A percentile compares a stretch with the other conserved stretches of the same genome.
These are phyloP conservation scores for Glutinoglossum americanum DNA, from an alignment of 495 filamentous ascomycete species.

Conservation along the genomic window DNA sequence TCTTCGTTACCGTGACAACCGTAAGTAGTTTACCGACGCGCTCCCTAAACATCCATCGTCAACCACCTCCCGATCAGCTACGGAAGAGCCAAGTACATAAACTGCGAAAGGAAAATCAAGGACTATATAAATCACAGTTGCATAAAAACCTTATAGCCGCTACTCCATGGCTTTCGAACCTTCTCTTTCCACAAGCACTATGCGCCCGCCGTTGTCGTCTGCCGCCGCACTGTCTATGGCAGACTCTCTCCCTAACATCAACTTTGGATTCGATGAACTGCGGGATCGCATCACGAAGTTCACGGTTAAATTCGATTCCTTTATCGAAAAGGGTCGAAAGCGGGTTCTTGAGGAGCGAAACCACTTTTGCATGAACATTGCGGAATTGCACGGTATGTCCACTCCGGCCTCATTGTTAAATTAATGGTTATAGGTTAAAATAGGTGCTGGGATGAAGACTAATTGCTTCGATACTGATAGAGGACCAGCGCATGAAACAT, in stretches of 20 bases:
- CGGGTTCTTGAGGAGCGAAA: constrained; percentile 82
- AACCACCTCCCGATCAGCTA: not conserved
- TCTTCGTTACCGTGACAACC: constrained; percentile 15
- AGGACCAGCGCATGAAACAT: constrained; percentile 75
- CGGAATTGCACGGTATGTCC: constrained; percentile 62
- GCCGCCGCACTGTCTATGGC: constrained; percentile 42
- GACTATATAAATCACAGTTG: not conserved
- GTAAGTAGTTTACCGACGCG: constrained; percentile 1
- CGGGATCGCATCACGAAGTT: constrained; percentile 90
- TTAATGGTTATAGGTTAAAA: not conserved
- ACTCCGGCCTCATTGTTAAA: constrained; percentile 1
- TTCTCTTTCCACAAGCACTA: constrained; percentile 48
- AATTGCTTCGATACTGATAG: constrained; percentile 12
- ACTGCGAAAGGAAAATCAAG: not conserved
- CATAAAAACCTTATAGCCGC: not conserved
- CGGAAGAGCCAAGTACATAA: constrained; percentile 7
- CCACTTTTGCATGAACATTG: constrained; percentile 73
- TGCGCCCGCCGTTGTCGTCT: constrained; percentile 43
- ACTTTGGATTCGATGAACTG: constrained; percentile 91
- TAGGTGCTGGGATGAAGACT: not conserved
- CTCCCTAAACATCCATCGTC: not conserved
- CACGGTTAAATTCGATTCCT: constrained; percentile 74
- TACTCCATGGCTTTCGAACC: constrained; percentile 56
- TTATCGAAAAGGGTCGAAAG: constrained; percentile 78
- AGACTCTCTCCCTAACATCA: constrained; percentile 69